These are phyloP conservation scores for Triticum dicoccoides DNA, from an alignment of 176 grass and related monocot genomes.

Conservation along the genomic window DNA sequence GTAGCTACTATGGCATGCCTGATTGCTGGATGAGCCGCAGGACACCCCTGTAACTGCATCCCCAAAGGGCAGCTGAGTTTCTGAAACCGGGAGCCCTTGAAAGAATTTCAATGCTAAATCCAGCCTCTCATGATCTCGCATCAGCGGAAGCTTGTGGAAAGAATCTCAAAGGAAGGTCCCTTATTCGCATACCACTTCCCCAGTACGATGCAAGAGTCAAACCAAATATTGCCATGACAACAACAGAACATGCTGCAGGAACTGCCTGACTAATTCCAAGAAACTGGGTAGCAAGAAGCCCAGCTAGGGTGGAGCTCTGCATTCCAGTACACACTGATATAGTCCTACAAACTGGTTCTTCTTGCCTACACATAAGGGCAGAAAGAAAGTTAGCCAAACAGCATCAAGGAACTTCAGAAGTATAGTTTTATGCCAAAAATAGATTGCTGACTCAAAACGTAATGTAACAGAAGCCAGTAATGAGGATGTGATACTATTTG, in stretches of 20 bases:
- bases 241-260: conserved; percentile 87
- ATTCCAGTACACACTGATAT: conserved; percentile 93
- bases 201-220: conserved; percentile 81
- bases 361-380: conserved; percentile 48
- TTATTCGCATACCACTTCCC: conserved; percentile 65
- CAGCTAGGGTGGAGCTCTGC: conserved; percentile 95
- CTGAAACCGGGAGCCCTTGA: not conserved
- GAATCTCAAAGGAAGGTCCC: conserved; percentile 29
- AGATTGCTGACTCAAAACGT: not conserved
- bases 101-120: not conserved
- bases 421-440: not conserved
- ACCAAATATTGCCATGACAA: conserved; percentile 90
- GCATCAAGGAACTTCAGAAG: not conserved
- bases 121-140: conserved; percentile 8
- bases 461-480: not conserved
- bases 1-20: not conserved
- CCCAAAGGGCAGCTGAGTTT: not conserved
- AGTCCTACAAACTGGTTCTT: conserved; percentile 65
- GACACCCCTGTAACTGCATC: not conserved
- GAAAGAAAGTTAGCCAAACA: not conserved
- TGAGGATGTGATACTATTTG: conserved; percentile 5
- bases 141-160: conserved; percentile 20
- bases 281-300: conserved; percentile 88
- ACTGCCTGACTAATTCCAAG: conserved; percentile 86
- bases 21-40: not conserved